Evolutionary conservation across 1,284 basidiomycete species (phyloP), one percentile per base, ranked within the genome.

Genomic region (Ceratobasidium theobromae): DNA sequence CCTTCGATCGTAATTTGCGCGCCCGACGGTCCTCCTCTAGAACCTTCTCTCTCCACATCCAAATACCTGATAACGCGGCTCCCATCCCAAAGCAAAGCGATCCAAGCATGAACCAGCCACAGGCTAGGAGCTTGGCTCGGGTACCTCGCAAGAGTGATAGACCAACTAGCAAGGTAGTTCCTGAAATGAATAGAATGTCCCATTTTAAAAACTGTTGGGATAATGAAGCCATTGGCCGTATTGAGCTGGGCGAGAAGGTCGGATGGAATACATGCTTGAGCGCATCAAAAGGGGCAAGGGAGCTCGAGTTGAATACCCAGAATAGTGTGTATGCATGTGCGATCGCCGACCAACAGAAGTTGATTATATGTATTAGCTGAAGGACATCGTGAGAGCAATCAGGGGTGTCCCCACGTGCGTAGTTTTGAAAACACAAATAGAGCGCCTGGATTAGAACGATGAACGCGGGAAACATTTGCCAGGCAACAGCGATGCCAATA

Each of bases 21-120:
- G 46, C 35, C 30, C 57, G 57, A 18, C 57, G 57, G n/a, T 62
- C 46, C 46, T 62, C 57, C 18, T 62, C 57, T 27, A 62, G 32
- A 14, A 62, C 46, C 25, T 62, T 62, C 30, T 62, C 57, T 30
- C 57, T 62, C 57, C 57, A 62, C 46, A 62, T 62, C 57, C 57
- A 62, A 27, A 62, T 28, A n/a, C 57, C 57, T 9, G 57, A 49
- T 35, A 62, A 16, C 23, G 43, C 57, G n/a, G 57, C 57, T 1
- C 57, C 57, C 30, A 38, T 40, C 11, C 57, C 57, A 28, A 62
- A 62, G 30, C 28, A 62, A 8, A 51, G 8, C 12, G 57, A 62
- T 41, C 57, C 57, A 23, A 41, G 11, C 11, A 51, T 28, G 32
- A 62, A 62, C 57, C 57, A 62, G 23, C 46, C 45, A n/a, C 16